Base-by-base conservation (phyloP, 1,284 basidiomycete genomes). In the Inonotus hispidus region DNA sequence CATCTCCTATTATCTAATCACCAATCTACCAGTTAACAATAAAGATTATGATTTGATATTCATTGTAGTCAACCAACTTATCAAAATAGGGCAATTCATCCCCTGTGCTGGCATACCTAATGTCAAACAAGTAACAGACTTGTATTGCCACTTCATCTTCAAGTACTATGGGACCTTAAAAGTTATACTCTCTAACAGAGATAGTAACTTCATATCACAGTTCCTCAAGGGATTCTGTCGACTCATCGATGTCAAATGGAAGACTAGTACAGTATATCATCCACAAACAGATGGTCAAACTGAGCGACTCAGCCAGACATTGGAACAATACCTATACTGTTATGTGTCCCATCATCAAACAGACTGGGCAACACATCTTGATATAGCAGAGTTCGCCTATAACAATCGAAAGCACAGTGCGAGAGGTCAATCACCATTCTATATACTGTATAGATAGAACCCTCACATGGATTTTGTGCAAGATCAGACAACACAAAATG, bases 11-110 rank as follows among this genome's bases (percentile, higher is more conserved):
- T 62, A 65, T 29, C 53, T 66, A 38, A 71, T 74, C 43, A 57
- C 60, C 0, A 58, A 67, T n/a, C 67, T 76, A 2, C 74, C 74
- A 46, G 49, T 62, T 5, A 71, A 67, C 0, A 49, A 21, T 10
- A 23, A 71, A n/a, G 77, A 74, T 0, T 73, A 66, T 37, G 66
- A 81, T 58, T 38, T 66, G 0, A 73, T 82, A 39, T 56, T 78
- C 0, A 72, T 74, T 0, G 59, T 79, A 0, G 71, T 77, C 0
- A 74, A 80, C 59, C 53, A 64, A 0, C 68, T 78, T 10, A 72
- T 69, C 0, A 78, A 75, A 66, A 59, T 65, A 62, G 64, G 61
- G 19, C 56, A 69, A 52, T 64, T 75, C 50, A 66, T 71, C 46
- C 70, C 72, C 7, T 68, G 67, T 23, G 61, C 43, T 0, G 70